Base-by-base conservation (phyloP, 2,329 filamentous ascomycete genomes). In the Monilinia fructicola region DNA sequence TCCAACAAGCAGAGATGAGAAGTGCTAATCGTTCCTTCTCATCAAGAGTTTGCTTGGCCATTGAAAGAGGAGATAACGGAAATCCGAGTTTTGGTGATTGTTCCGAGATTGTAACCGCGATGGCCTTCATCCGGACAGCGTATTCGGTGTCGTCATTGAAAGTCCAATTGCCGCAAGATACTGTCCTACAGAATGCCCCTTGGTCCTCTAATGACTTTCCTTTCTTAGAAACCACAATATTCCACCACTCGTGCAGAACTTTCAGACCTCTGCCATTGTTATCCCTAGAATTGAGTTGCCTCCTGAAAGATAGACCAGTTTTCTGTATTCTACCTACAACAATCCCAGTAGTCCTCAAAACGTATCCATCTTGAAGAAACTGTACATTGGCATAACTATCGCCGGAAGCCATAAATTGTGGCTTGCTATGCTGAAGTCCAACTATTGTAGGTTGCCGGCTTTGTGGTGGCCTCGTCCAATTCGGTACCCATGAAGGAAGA, bases 191-290 rank as follows among this genome's bases (percentile, higher is more conserved):
- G 40, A 75, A 74, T 4, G 55, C 52, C 10, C 64, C 68, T 66
- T 72, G 69, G 7, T 61, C 58, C 21, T 59, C 23, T 28, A 68
- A 26, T 12, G 68, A 69, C 3, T 69, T 48, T 0, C 64, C 62
- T 23, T 66, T 56, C 14, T 60, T 52, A 7, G 52, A 38, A 28
- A 68, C 55, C 64, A 73, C 71, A 4, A 73, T 48, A 38, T 68
- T 68, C 73, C 73, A 74, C 73, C 73, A 75, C 53, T 73, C 67
- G 35, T 71, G 67, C n/a, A 74, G 70, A 31, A 63, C 54, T 10
- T 69, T 66, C 9, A 73, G 14, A 11, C 59, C 48, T 11, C 68
- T 68, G 10, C 46, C 61, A 11, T 72, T 65, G 35, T 72, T 65
- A 18, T 65, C 69, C 3, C 66, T 67, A 61, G 69, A 23, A 1